phyloP scores from a whole-genome alignment of 345 rosid species.

The Garcia nutans region DNA sequence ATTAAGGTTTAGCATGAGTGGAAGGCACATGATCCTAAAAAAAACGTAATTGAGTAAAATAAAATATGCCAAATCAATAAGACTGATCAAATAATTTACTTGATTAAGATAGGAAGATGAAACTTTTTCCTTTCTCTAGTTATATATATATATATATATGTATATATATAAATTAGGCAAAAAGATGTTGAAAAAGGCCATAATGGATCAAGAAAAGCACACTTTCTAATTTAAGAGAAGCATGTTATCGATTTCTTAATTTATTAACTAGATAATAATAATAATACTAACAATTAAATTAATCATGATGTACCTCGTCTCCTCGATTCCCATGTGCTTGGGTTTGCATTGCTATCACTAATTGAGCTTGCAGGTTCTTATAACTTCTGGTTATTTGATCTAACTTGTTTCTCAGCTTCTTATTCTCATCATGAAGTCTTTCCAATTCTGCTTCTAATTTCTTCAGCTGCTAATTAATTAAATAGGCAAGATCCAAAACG shows the following conservation, averaged over 20 bases:
- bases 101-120: not conserved
- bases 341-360: slow-evolving; percentile 53
- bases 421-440: slow-evolving; percentile 68
- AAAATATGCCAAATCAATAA: not conserved
- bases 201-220: slow-evolving; percentile 21
- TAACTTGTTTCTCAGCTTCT: slow-evolving; percentile 54
- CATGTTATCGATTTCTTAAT: slow-evolving; percentile 36
- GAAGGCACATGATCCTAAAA: not conserved
- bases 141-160: too few species aligned
- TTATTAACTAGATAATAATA: not conserved
- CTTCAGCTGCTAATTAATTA: slow-evolving; percentile 36
- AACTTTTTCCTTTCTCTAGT: not conserved
- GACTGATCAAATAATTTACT: not conserved
- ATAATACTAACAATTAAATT: not conserved
- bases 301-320: slow-evolving; percentile 38
- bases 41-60: not conserved
- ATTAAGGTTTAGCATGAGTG: not conserved
- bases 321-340: slow-evolving; percentile 39
- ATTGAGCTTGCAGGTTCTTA: slow-evolving; percentile 60
- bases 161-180: too few species aligned
- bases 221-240: slow-evolving; percentile 30
- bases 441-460: slow-evolving; percentile 47
- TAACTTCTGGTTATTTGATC: slow-evolving; percentile 58
- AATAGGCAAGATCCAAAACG: not conserved
- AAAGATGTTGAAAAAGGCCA: slow-evolving; percentile 11